Conservation (phyloP, 129 eudicot species). For the Smallanthus sonchifolius region DNA sequence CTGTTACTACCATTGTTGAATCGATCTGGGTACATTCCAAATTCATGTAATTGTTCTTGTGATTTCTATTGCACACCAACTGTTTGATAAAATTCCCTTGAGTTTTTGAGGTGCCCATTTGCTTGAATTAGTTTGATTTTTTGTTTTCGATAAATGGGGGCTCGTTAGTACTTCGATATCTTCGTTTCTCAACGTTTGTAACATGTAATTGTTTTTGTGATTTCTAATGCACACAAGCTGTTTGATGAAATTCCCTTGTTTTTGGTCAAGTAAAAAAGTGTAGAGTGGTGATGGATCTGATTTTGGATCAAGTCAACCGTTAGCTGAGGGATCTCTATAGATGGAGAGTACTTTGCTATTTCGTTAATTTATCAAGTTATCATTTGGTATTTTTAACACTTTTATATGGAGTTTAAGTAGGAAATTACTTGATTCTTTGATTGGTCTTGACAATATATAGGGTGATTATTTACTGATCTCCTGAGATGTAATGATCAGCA, state of each 20-base stretch:
- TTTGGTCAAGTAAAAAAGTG: conserved; percentile 22
- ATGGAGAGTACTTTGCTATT: conserved; percentile 35
- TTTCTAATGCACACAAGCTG: too few relatives aligned
- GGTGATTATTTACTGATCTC: conserved; percentile 31
- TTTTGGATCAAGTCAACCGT: conserved; percentile 35
- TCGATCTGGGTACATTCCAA: conserved; percentile 17
- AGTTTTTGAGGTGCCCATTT: too few relatives aligned
- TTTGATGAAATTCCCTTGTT: conserved; percentile 23
- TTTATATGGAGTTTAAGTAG: conserved; percentile 42
- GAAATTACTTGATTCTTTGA: conserved; percentile 45
- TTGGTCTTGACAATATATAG: conserved; percentile 26
- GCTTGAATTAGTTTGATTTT: too few relatives aligned
- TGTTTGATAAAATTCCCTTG: too few relatives aligned
- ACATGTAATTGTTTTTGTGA: conserved; percentile 19
- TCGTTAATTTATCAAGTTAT: conserved; percentile 14
- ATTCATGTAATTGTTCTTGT: conserved; percentile 21
- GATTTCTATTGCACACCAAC: conserved; percentile 18
- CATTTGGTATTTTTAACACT: conserved; percentile 12
- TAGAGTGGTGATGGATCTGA: conserved; percentile 43
- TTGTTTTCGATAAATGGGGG: too few relatives aligned
- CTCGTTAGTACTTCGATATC: too few relatives aligned
- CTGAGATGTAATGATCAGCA: conserved; percentile 34
- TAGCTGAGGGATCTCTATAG: conserved; percentile 37
- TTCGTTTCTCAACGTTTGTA: too few relatives aligned
- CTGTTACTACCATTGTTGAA: background rate